Evolutionary conservation across 2,329 filamentous ascomycete genomes (phyloP).

Genomic region (Colletotrichum melonis): DNA sequence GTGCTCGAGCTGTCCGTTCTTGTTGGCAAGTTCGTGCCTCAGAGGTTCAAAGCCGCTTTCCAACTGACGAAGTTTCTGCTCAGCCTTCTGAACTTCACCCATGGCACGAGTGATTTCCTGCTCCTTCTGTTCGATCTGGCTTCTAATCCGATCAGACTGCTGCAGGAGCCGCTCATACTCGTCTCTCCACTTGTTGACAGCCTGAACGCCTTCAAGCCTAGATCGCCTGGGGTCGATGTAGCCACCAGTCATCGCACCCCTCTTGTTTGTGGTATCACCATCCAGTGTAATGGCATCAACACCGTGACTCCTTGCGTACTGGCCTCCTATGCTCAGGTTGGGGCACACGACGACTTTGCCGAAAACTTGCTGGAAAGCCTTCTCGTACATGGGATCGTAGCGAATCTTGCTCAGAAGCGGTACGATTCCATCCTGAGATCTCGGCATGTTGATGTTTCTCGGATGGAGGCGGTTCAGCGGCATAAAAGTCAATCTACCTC

Average conservation of each 20-base stretch:
- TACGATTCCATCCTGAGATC: constrained; percentile 76
- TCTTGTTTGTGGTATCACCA: constrained; percentile 94
- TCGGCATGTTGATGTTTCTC: constrained; percentile 80
- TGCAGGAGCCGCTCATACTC: constrained; percentile 76
- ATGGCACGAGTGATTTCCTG: constrained; percentile 91
- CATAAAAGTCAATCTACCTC: constrained; percentile 93
- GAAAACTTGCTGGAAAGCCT: constrained; percentile 94
- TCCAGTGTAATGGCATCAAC: constrained; percentile 95
- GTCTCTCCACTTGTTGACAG: constrained; percentile 78
- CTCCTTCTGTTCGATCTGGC: constrained; percentile 80
- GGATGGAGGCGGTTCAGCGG: constrained; percentile 85
- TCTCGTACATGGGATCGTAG: constrained; percentile 81
- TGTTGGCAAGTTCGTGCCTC: constrained; percentile 79
- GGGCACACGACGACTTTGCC: constrained; percentile 95
- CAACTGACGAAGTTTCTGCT: constrained; percentile 80
- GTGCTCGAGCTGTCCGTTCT: constrained; percentile 79
- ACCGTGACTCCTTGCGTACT: constrained; percentile 92
- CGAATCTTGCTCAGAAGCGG: constrained; percentile 87
- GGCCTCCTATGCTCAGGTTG: constrained; percentile 85
- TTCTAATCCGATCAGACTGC: constrained; percentile 73
- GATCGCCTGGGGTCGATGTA: constrained; percentile 90
- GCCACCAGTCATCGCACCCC: constrained; percentile 94
- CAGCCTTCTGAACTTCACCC: constrained; percentile 84
- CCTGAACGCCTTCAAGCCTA: constrained; percentile 84
- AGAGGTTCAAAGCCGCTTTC: constrained; percentile 87